Conservation (phyloP, 2,329 filamentous ascomycete genomes). For the Fusarium ambrosium region DNA sequence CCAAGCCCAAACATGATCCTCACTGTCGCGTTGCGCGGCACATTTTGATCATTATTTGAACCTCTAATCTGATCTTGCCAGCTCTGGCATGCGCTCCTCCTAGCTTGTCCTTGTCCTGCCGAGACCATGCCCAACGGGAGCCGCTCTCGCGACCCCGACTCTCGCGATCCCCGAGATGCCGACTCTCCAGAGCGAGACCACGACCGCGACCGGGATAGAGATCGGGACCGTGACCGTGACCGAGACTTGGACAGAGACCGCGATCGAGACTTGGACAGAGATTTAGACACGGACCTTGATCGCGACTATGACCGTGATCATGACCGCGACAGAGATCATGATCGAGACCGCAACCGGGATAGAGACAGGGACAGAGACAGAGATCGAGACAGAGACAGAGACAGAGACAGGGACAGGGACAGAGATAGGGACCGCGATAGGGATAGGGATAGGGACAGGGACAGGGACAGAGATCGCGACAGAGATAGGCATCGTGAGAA, state of each 20-base stretch:
- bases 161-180: slow-evolving; percentile 38
- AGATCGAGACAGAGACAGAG: slow-evolving; percentile 2
- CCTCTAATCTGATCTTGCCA: background rate
- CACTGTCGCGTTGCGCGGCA: slow-evolving; percentile 1
- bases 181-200: slow-evolving; percentile 36
- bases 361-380: background rate
- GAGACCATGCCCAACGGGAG: slow-evolving; percentile 41
- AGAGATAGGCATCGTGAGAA: slow-evolving; percentile 45
- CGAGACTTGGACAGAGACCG: slow-evolving; percentile 20
- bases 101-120: slow-evolving; percentile 21
- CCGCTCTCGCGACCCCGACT: slow-evolving; percentile 43
- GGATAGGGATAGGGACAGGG: background rate
- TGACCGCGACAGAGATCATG: slow-evolving; percentile 17
- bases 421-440: slow-evolving; percentile 16
- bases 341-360: slow-evolving; percentile 14
- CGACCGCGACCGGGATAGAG: slow-evolving; percentile 4
- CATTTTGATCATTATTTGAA: slow-evolving; percentile 9
- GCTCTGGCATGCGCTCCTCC: slow-evolving; percentile 38
- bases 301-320: slow-evolving; percentile 7
- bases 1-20: slow-evolving; percentile 27
- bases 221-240: slow-evolving; percentile 15
- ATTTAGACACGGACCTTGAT: slow-evolving; percentile 12
- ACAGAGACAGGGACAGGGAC: background rate
- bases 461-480: slow-evolving; percentile 24
- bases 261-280: slow-evolving; percentile 22